Conservation (phyloP, 2,329 filamentous ascomycete genomes). For the Lizonia empirigonia region DNA sequence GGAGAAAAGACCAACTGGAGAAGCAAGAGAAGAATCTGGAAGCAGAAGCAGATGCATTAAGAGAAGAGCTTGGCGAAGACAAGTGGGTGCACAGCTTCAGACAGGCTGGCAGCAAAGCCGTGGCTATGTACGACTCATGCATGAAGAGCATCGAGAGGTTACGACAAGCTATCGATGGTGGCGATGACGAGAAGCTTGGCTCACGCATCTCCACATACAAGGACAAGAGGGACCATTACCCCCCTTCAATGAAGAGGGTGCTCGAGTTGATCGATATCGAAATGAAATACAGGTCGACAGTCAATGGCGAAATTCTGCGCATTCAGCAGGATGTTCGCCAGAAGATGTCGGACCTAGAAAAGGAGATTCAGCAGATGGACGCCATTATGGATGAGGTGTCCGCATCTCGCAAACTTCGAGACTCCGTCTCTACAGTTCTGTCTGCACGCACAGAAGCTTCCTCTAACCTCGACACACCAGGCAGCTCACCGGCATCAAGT, state of each 20-base stretch:
- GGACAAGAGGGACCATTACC: conserved; percentile 92
- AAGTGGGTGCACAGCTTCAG: conserved; percentile 96
- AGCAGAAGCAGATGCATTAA: conserved; percentile 84
- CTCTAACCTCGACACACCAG: conserved; percentile 68
- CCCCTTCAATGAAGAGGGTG: conserved; percentile 89
- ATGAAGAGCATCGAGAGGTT: conserved; percentile 85
- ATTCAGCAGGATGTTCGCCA: conserved; percentile 83
- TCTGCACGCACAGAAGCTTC: conserved; percentile 74
- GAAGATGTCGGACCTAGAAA: conserved; percentile 78
- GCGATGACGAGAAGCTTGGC: conserved; percentile 65
- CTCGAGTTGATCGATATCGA: conserved; percentile 92
- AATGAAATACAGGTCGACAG: conserved; percentile 91
- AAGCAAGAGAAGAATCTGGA: conserved; percentile 87
- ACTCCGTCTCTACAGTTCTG: conserved; percentile 91
- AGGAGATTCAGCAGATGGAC: conserved; percentile 79
- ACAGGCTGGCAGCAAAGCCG: conserved; percentile 86
- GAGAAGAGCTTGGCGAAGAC: conserved; percentile 91
- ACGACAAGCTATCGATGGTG: conserved; percentile 76
- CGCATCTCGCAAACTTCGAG: conserved; percentile 77
- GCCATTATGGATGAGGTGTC: conserved; percentile 70
- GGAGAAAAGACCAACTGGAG: conserved; percentile 75
- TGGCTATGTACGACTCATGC: conserved; percentile 96
- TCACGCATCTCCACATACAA: conserved; percentile 89
- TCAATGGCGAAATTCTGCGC: conserved; percentile 92
- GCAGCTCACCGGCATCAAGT: conserved; percentile 70